These are phyloP conservation scores for Barbarea vulgaris DNA, from an alignment of 345 rosid species.

Conservation along the genomic window DNA sequence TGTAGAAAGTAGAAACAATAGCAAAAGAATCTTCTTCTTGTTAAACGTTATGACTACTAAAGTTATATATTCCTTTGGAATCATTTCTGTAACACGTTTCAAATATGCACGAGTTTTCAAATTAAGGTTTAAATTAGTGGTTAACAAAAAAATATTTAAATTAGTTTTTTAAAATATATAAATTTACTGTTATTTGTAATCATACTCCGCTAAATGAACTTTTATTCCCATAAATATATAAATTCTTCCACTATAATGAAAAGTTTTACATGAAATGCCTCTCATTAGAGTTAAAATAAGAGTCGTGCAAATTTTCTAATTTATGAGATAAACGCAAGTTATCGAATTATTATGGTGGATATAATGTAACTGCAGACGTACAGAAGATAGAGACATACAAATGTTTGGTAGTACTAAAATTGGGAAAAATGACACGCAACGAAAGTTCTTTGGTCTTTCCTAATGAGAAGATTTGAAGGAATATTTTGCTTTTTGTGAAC, in stretches of 20 bases:
- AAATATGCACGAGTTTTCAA: not conserved
- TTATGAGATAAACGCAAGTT: not conserved
- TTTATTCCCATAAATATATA: not conserved
- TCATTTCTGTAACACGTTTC: not conserved
- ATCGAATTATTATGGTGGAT: not conserved
- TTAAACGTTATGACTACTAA: not conserved
- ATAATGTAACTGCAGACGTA: slow-evolving; percentile 20
- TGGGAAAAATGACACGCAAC: not conserved
- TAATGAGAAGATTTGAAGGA: slow-evolving; percentile 13
- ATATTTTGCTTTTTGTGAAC: slow-evolving; percentile 27
- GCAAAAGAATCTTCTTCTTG: not conserved
- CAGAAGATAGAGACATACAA: not conserved
- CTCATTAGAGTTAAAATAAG: not conserved
- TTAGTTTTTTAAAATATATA: not conserved
- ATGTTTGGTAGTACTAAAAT: slow-evolving; percentile 10
- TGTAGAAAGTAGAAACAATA: not conserved
- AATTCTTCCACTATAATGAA: not conserved
- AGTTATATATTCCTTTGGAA: not conserved
- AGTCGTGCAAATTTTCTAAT: not conserved
- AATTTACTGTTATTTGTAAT: not conserved
- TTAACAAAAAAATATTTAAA: too few relatives aligned
- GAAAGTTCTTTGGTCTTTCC: slow-evolving; percentile 26
- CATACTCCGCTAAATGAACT: not conserved
- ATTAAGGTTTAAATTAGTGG: not conserved
- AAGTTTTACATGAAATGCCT: slow-evolving; percentile 2